Evolutionary conservation across 768 basidiomycete species (phyloP), one percentile per base, ranked within the genome.

Genomic region (Naganishia onofrii): DNA sequence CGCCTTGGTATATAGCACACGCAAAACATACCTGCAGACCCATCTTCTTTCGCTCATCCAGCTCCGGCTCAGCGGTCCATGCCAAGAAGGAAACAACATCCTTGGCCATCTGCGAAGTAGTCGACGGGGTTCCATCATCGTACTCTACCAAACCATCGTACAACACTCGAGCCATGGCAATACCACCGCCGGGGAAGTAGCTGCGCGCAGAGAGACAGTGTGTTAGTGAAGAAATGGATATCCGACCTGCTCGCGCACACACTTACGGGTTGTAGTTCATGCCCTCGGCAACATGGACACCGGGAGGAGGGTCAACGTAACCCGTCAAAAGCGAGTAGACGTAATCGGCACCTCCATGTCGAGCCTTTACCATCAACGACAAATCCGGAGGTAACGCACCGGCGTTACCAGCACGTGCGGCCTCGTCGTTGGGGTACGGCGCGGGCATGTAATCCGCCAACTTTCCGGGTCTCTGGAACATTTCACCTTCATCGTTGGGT

Each of bases 81-180:
- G 88, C 88, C 60, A 98, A 83, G 89, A 98, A 97, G 2, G 90
- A 92, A 55, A 87, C 87, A 66, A 99, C 93, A 78, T 99, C 96
- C 86, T 98, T 99, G 94, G 96, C 95, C 95, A 99, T 94, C 82
- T 99, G 96, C 6, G 92, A 91, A 7, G 93, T 89, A 57, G 96
- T 99, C 15, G 95, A 92, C 17, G 96, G 93, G 3, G 96, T 98
- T 58, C 90, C 93, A 79, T 99, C 96, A 0, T 92, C 90, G 81
- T 91, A 99, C 82, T 99, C 96, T 68, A 98, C 95, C 54, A 98
- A 82, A 46, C 92, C 94, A 77, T 98, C 96, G 79, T 91, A 98
- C 74, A 98, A 84, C 42, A 97, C 88, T 78, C 95, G 92, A 64
- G 92, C 93, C 96, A 99, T 99, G 79, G 92, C 90, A 71, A 98